phyloP scores from a whole-genome alignment of 768 basidiomycete species.

The Suillus clintonianus region DNA sequence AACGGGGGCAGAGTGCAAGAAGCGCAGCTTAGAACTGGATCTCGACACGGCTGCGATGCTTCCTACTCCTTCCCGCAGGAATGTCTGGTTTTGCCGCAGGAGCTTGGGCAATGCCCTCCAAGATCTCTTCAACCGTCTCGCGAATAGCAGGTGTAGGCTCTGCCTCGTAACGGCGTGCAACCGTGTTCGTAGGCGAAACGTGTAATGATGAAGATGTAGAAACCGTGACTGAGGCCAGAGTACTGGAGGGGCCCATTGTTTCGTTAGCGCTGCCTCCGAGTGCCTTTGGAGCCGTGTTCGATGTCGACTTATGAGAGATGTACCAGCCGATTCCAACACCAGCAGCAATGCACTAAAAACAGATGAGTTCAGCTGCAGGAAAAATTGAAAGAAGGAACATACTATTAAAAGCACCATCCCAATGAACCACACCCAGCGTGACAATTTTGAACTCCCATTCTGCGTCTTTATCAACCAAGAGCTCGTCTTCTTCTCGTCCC shows the following conservation, averaged over 20 bases:
- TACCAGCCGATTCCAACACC: constrained; percentile 65
- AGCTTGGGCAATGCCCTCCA: constrained; percentile 6
- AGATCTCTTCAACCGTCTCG: constrained; percentile 3
- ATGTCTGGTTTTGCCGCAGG: neutral
- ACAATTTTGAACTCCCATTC: constrained; percentile 49
- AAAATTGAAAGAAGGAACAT: constrained; percentile 22
- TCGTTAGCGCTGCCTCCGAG: constrained; percentile 65
- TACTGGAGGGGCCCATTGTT: constrained; percentile 23
- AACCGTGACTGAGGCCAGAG: constrained; percentile 15
- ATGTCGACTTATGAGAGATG: constrained; percentile 49
- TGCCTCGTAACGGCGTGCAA: constrained; percentile 41
- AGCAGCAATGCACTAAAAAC: constrained; percentile 46
- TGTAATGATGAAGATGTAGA: constrained; percentile 30
- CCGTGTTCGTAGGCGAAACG: constrained; percentile 65
- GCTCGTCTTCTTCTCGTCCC: constrained; percentile 60
- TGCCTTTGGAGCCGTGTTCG: constrained; percentile 55
- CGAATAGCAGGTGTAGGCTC: constrained; percentile 11
- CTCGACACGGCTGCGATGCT: constrained; percentile 12
- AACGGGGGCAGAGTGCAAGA: neutral
- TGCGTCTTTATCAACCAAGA: constrained; percentile 71
- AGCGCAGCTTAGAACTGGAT: constrained; percentile 12
- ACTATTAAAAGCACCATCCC: constrained; percentile 62
- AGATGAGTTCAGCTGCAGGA: neutral
- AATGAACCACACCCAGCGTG: constrained; percentile 70
- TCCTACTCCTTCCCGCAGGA: constrained; percentile 9